These are phyloP conservation scores for Whalleya microplaca DNA, from an alignment of 2,329 filamentous ascomycete species.

Conservation along the genomic window DNA sequence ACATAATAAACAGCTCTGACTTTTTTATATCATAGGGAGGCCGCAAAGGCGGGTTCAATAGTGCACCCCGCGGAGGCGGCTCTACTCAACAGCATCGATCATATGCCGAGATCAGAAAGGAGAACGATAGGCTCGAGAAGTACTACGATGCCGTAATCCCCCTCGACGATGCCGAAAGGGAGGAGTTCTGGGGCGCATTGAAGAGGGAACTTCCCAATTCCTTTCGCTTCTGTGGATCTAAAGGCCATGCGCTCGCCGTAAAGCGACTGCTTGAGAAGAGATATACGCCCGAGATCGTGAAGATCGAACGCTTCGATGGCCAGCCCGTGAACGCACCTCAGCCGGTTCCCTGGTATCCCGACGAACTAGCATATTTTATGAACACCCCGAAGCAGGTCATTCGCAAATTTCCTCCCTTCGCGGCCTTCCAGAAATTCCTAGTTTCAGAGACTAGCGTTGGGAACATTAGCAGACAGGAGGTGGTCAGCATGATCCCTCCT, in stretches of 20 bases:
- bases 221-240: constrained; percentile 95
- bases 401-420: constrained; percentile 90
- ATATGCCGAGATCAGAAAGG: constrained; percentile 69
- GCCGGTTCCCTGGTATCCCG: constrained; percentile 89
- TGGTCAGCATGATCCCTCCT: constrained; percentile 98
- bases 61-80: constrained; percentile 37
- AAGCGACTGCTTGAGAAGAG: constrained; percentile 84
- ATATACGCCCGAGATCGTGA: constrained; percentile 88
- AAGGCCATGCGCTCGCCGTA: constrained; percentile 91
- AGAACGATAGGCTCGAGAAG: constrained; percentile 81
- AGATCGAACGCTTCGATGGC: constrained; percentile 82
- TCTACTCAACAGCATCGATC: constrained; percentile 43
- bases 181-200: constrained; percentile 82
- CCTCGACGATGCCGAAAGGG: constrained; percentile 76
- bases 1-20: background rate
- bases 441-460: constrained; percentile 96
- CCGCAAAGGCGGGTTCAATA: constrained; percentile 34
- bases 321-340: constrained; percentile 79
- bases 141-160: constrained; percentile 84
- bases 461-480: constrained; percentile 96
- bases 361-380: constrained; percentile 96
- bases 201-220: constrained; percentile 90
- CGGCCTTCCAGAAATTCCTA: constrained; percentile 95
- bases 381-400: constrained; percentile 96
- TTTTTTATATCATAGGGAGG: constrained; percentile 28